Evolutionary conservation across 2,329 filamentous ascomycete species (phyloP).

Genomic region (Exophiala sp.): DNA sequence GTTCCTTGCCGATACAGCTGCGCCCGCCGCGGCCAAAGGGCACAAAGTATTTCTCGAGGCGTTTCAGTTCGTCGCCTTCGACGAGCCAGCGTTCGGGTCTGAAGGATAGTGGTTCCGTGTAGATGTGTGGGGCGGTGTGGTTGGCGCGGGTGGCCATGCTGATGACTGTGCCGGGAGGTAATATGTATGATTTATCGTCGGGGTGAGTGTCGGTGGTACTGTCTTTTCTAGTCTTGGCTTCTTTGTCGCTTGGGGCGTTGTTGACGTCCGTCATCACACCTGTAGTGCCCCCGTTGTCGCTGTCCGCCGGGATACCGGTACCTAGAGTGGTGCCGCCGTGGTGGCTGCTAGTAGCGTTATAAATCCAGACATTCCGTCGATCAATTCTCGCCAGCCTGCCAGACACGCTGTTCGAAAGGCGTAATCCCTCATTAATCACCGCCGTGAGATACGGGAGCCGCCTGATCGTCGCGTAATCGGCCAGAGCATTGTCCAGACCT

Average conservation of each 20-base stretch:
- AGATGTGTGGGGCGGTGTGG: slow-evolving; percentile 17
- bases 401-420: slow-evolving; percentile 42
- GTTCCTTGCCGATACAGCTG: slow-evolving; percentile 30
- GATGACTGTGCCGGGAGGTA: slow-evolving; percentile 25
- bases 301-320: too few relatives aligned
- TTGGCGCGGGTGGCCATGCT: slow-evolving; percentile 27
- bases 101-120: slow-evolving; percentile 42
- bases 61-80: slow-evolving; percentile 23
- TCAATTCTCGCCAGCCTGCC: slow-evolving; percentile 27
- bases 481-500: slow-evolving; percentile 13
- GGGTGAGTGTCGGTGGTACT: too few relatives aligned
- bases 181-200: slow-evolving; percentile 1
- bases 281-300: too few relatives aligned
- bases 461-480: slow-evolving; percentile 18
- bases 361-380: slow-evolving; percentile 13
- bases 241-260: too few relatives aligned
- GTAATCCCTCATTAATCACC: slow-evolving; percentile 46
- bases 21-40: slow-evolving; percentile 29
- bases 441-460: slow-evolving; percentile 45
- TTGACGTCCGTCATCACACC: too few relatives aligned
- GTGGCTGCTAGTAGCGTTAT: too few relatives aligned
- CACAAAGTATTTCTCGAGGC: slow-evolving; percentile 28
- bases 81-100: slow-evolving; percentile 30
- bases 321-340: too few relatives aligned
- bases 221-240: too few relatives aligned